Base-by-base conservation (phyloP, 2,329 filamentous ascomycete genomes). In the Hypoxylon rubiginosum region DNA sequence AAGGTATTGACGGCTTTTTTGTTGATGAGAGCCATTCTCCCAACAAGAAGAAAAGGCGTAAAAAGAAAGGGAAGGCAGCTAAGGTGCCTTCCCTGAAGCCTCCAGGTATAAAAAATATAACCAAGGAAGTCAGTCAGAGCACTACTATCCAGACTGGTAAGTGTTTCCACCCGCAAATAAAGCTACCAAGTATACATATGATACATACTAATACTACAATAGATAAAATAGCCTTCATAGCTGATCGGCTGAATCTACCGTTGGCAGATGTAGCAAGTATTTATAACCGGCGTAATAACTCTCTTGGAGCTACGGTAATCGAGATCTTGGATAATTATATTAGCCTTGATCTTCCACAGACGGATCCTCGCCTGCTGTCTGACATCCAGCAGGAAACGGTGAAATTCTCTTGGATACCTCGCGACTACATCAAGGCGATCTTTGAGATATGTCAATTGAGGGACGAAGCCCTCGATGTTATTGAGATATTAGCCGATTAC, bases 1-100 rank as follows among this genome's bases (percentile, higher is more conserved):
- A 92, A 75, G 92, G 94, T 0, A 83, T 97, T n/a, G 93, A 97
- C 62, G 93, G 88, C 0, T 97, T 97, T 75, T 89, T 88, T 21
- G 84, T 88, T 41, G 84, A 85, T 0, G 84, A 88, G 15, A 79
- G 83, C 15, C 77, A 80, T 0, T 76, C 77, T 0, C 74, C 75
- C 6, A 74, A 67, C 28, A 77, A 75, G 34, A 85, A 82, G 68
- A 79, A 74, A 62, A 82, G 80, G 66, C 78, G 71, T 24, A 79
- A 75, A 41, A 75, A 75, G 63, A 79, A 78, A 59, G 68, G 67
- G 30, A 72, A 60, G 24, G 63, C 71, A 46, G 41, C 49, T 24
- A 74, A 69, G 46, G 58, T 32, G 32, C 60, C 56, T 32, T 36
- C 43, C 9, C 34, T 50, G 9, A 72, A 39, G 57, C 41, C 67